phyloP scores from a whole-genome alignment of 805 yeast species.

The Monosporozyma aquatica region DNA sequence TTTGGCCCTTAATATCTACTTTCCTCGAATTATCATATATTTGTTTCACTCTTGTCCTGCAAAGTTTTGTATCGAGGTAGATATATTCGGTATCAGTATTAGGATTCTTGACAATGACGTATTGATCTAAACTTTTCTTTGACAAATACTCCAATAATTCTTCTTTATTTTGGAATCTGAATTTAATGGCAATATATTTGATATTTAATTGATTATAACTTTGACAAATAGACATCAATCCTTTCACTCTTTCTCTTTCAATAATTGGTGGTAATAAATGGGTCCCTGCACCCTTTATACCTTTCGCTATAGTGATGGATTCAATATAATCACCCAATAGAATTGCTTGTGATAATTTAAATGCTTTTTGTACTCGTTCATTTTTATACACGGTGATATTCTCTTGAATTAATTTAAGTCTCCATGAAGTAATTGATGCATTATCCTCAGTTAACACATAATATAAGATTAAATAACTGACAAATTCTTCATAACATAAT shows the following conservation, averaged over 20 bases:
- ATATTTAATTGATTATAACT: constrained; percentile 43
- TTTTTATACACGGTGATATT: constrained; percentile 12
- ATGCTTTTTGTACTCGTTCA: constrained; percentile 20
- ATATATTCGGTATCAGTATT: constrained; percentile 24
- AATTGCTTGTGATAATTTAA: constrained; percentile 27
- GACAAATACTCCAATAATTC: constrained; percentile 38
- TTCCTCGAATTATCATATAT: constrained; percentile 37
- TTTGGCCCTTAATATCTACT: constrained; percentile 87
- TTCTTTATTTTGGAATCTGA: constrained; percentile 33
- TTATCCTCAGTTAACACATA: constrained; percentile 62
- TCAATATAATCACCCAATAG: constrained; percentile 41
- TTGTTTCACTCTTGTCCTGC: constrained; percentile 31
- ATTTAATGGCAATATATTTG: constrained; percentile 32
- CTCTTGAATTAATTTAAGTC: constrained; percentile 16
- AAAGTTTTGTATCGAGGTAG: constrained; percentile 29
- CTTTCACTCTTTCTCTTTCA: constrained; percentile 46
- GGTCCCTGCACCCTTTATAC: constrained; percentile 36
- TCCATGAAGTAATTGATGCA: constrained; percentile 20
- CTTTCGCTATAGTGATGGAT: constrained; percentile 38
- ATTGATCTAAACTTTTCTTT: constrained; percentile 32
- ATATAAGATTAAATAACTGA: constrained; percentile 65
- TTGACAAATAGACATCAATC: constrained; percentile 47
- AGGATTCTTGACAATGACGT: constrained; percentile 24
- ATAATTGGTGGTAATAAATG: constrained; percentile 46
- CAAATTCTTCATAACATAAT: constrained; percentile 47